phyloP scores from a whole-genome alignment of 2,329 filamentous ascomycete genomes.

The Monosporascus sp. region DNA sequence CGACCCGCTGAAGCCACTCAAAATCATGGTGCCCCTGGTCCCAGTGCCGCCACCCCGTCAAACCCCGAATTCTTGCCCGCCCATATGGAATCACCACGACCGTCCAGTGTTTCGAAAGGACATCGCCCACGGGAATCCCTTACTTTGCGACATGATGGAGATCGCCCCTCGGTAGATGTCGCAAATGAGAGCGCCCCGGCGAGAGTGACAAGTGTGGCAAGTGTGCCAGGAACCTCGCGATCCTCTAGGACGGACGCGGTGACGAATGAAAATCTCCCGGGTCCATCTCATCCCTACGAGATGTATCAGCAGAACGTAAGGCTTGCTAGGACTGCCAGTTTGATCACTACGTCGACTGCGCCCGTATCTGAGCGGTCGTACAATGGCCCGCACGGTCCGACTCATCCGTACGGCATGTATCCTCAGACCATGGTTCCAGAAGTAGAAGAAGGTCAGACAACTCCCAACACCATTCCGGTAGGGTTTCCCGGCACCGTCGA shows the following conservation, averaged over 20 bases:
- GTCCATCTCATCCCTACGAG: constrained; percentile 77
- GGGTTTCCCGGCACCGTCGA: constrained; percentile 67
- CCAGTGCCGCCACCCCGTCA: constrained; percentile 15
- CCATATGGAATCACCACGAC: constrained; percentile 28
- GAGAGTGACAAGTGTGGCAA: constrained; percentile 30
- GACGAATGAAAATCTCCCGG: constrained; percentile 61
- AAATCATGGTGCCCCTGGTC: constrained; percentile 9
- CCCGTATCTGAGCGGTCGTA: constrained; percentile 54
- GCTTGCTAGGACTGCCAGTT: constrained; percentile 49
- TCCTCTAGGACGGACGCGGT: constrained; percentile 48
- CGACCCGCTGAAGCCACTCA: constrained; percentile 22
- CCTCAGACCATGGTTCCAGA: constrained; percentile 66
- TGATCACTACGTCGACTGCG: constrained; percentile 66
- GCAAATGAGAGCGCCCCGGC: constrained; percentile 14
- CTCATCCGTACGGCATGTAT: constrained; percentile 84
- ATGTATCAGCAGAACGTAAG: constrained; percentile 73
- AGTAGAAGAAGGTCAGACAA: constrained; percentile 36
- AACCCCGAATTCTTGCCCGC: constrained; percentile 10
- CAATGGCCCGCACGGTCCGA: constrained; percentile 58
- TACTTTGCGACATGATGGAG: constrained; percentile 49
- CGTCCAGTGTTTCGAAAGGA: constrained; percentile 54
- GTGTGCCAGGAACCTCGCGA: constrained; percentile 31
- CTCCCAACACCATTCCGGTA: constrained; percentile 51
- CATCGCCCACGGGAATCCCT: constrained; percentile 44
- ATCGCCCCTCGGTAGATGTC: constrained; percentile 31